These are phyloP conservation scores for Wickerhamomyces sydowiorum DNA, from an alignment of 805 yeast genomes.

Conservation along the genomic window DNA sequence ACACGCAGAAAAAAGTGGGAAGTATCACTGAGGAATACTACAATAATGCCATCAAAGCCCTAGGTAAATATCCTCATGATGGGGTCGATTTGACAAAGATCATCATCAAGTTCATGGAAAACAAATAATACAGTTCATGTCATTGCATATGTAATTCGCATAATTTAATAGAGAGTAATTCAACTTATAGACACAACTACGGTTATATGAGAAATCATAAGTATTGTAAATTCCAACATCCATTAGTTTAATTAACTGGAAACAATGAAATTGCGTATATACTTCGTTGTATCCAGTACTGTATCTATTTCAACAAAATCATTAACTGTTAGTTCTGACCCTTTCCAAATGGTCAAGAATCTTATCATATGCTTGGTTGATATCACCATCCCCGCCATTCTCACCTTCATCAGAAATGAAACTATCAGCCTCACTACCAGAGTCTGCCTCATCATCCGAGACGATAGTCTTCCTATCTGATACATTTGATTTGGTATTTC, in stretches of 20 bases:
- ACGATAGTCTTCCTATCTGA: conserved; percentile 2
- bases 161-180: no score
- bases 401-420: conserved; percentile 5
- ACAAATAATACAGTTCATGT: no score
- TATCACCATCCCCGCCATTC: conserved; percentile 19
- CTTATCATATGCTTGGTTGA: conserved; percentile 33
- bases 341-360: conserved; percentile 33
- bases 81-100: neutral
- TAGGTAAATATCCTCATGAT: neutral
- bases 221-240: no score
- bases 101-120: conserved; percentile 1
- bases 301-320: no score
- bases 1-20: neutral
- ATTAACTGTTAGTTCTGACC: conserved; percentile 21
- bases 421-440: conserved; percentile 6
- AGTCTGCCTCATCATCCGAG: conserved; percentile 1
- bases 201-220: no score
- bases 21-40: neutral
- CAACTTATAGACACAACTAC: no score
- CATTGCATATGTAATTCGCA: no score
- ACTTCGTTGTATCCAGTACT: no score
- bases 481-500: conserved; percentile 11
- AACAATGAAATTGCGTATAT: no score
- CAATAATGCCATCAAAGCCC: neutral
- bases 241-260: no score